phyloP scores from a whole-genome alignment of 352 stramenopile genomes.

The Globisporangium acanthophoron region DNA sequence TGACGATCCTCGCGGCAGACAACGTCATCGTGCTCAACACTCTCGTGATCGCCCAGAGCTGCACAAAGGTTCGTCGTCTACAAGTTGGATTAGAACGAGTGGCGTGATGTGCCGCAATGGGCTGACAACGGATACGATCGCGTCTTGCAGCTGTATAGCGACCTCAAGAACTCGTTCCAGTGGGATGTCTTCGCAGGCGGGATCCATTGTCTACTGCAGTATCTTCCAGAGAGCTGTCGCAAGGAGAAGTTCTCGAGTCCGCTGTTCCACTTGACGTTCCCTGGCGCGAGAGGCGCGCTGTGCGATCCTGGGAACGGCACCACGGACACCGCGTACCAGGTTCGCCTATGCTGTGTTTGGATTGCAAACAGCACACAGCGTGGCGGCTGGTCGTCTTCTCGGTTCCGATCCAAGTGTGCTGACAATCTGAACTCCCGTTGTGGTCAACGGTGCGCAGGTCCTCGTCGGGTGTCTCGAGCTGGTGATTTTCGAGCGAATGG shows the following conservation, averaged over 20 bases:
- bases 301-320: slow-evolving; percentile 71
- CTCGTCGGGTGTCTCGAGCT: slow-evolving; percentile 72
- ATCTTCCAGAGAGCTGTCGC: slow-evolving; percentile 57
- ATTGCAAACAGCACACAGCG: neutral
- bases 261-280: slow-evolving; percentile 74
- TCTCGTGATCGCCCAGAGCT: slow-evolving; percentile 63
- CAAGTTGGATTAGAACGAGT: neutral
- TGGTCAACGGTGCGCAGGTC: slow-evolving; percentile 22
- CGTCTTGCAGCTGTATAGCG: slow-evolving; percentile 50
- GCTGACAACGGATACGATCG: slow-evolving; percentile 1
- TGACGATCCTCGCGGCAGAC: slow-evolving; percentile 57
- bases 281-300: slow-evolving; percentile 51
- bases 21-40: slow-evolving; percentile 77
- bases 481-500: slow-evolving; percentile 81
- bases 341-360: slow-evolving; percentile 2
- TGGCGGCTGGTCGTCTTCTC: neutral
- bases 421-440: neutral
- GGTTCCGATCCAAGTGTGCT: neutral
- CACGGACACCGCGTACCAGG: slow-evolving; percentile 74
- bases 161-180: slow-evolving; percentile 79
- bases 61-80: slow-evolving; percentile 35
- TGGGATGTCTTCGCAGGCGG: slow-evolving; percentile 82
- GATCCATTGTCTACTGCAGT: slow-evolving; percentile 79
- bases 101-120: too few relatives aligned
- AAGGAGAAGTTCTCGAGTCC: slow-evolving; percentile 63